phyloP scores from a whole-genome alignment of 257 asterid genomes.

The Schizonepeta tenuifolia region DNA sequence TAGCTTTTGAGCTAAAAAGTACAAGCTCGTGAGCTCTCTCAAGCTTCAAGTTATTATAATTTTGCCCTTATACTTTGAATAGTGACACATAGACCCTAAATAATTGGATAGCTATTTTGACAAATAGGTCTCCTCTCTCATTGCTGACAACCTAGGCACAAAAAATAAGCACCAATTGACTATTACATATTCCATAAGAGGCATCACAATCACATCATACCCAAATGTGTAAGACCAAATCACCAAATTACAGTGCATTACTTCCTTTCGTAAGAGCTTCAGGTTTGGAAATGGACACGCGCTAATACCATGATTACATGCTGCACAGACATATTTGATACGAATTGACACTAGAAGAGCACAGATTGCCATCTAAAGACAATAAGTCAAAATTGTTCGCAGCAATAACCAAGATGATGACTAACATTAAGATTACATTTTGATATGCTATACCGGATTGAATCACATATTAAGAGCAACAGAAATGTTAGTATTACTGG shows the following conservation, averaged over 20 bases:
- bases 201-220: no score
- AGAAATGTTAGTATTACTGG: conserved; percentile 5
- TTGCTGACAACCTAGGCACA: no score
- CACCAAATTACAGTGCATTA: not conserved
- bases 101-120: no score
- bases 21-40: no score
- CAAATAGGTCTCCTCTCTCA: not conserved
- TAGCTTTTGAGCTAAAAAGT: not conserved
- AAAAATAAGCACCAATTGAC: no score
- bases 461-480: not conserved
- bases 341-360: no score
- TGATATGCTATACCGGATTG: not conserved
- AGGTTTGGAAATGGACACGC: not conserved
- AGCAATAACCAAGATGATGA: conserved; percentile 22
- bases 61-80: no score
- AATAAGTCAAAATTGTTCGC: conserved; percentile 8
- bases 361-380: not conserved
- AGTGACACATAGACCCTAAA: no score
- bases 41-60: no score
- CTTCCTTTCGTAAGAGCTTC: not conserved
- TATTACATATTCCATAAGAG: no score
- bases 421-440: not conserved
- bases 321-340: not conserved
- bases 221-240: no score
- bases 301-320: not conserved